Evolutionary conservation across 2,329 filamentous ascomycete genomes (phyloP).

Genomic region (Arthrobotrys pseudoclavata): DNA sequence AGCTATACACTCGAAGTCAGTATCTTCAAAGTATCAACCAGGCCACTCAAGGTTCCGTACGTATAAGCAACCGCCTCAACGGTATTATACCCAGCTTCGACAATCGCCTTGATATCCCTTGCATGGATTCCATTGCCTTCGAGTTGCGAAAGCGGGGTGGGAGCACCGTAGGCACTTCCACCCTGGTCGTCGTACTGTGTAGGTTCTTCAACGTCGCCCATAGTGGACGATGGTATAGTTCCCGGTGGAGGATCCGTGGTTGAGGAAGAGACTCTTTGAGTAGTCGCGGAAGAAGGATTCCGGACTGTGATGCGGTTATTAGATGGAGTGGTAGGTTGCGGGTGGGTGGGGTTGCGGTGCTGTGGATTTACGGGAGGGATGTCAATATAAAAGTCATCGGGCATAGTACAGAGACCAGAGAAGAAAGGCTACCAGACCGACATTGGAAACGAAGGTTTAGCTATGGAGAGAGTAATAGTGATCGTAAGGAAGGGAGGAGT

Average conservation of each 20-base stretch:
- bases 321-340: slow-evolving; percentile 25
- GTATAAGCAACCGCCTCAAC: slow-evolving; percentile 97
- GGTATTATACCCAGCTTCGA: slow-evolving; percentile 93
- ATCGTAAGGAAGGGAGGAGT: slow-evolving; percentile 9
- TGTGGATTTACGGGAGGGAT: slow-evolving; percentile 54
- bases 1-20: slow-evolving; percentile 67
- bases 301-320: slow-evolving; percentile 18
- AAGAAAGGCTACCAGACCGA: slow-evolving; percentile 27
- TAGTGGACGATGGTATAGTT: slow-evolving; percentile 52
- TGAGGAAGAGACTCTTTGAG: slow-evolving; percentile 47
- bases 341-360: slow-evolving; percentile 30
- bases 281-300: slow-evolving; percentile 52
- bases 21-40: background rate
- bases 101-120: slow-evolving; percentile 90
- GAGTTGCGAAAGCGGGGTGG: slow-evolving; percentile 85
- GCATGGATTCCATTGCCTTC: slow-evolving; percentile 71
- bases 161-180: slow-evolving; percentile 87
- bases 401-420: slow-evolving; percentile 50
- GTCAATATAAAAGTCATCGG: slow-evolving; percentile 60
- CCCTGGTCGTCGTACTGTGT: slow-evolving; percentile 78
- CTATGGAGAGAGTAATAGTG: background rate
- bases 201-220: slow-evolving; percentile 70
- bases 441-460: background rate
- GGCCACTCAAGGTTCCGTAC: slow-evolving; percentile 66
- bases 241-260: slow-evolving; percentile 44